Evolutionary conservation across 441 rosid genomes (phyloP).

Genomic region (Adansonia madagascariensis): DNA sequence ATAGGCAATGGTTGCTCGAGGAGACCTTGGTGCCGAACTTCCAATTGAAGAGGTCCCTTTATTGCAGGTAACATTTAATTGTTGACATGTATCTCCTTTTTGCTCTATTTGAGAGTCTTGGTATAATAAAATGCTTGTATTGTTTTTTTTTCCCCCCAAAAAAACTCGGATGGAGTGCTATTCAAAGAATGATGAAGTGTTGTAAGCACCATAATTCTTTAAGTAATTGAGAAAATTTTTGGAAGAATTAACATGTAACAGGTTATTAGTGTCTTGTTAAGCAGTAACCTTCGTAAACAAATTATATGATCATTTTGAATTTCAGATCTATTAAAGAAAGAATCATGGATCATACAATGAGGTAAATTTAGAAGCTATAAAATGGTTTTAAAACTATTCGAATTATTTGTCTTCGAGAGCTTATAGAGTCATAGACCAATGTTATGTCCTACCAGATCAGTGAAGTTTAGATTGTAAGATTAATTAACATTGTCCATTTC

Average conservation of each 20-base stretch:
- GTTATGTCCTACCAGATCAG: neutral
- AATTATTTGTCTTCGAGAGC: neutral
- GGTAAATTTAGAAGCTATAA: neutral
- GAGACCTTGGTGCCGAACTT: constrained; percentile 99
- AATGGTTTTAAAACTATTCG: neutral
- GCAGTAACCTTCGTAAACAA: neutral
- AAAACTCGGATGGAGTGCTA: neutral
- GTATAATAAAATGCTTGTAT: neutral
- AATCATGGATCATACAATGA: neutral
- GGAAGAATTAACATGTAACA: neutral
- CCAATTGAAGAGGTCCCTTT: constrained; percentile 95
- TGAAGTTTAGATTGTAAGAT: constrained; percentile 1
- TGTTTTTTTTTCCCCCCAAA: neutral
- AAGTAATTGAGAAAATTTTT: neutral
- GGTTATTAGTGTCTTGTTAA: neutral
- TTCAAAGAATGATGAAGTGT: neutral
- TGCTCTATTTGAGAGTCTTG: neutral
- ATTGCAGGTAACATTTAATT: constrained; percentile 66
- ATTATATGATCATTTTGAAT: neutral
- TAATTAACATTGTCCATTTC: constrained; percentile 1
- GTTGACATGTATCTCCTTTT: neutral
- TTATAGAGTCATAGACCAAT: neutral
- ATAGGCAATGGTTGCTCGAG: constrained; percentile 99
- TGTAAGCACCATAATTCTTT: constrained; percentile 7
- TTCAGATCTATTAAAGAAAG: constrained; percentile 18